Base-by-base conservation (phyloP, 208 protist species). In the Trypanosoma vivax region DNA sequence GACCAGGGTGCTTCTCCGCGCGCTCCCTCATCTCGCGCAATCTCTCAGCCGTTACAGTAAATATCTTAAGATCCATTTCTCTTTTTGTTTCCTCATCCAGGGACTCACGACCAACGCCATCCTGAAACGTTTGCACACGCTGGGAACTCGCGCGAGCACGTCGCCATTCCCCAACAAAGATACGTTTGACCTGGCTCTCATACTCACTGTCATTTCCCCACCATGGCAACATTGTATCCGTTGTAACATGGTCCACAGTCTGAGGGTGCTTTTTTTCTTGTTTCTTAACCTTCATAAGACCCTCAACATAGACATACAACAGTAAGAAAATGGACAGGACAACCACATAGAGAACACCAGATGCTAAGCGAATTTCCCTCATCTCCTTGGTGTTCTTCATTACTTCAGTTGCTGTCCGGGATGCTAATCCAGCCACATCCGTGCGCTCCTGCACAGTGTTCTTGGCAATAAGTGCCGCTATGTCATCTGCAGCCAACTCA, bases 191-290 rank as follows among this genome's bases (percentile, higher is more conserved):
- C 55, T 90, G 79, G 41, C 72, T 81, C 58, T 93, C 86, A 47
- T 93, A 93, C 64, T 89, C 82, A 9, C 56, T 73, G 43, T 89
- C 86, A 61, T 93, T 90, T 30, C 82, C 82, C 83, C 86, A 93
- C 83, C 86, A 93, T 21, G 86, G 86, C 31, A 88, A 70, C 79
- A 93, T 90, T 23, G 86, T 93, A 50, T 93, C 80, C 4, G 65
- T 69, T 41, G 65, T 68, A 7, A 93, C 59, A 41, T 93, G 79
- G 39, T 89, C 73, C 53, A 76, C 65, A 40, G 57, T 64, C 55
- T 79, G 47, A 14, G 79, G 79, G 1, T 70, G 68, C 31, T 64
- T 65, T 55, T 73, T 65, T 27, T 79, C 42, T 55, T 85, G 73
- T 21, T 49, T 60, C 51, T 79, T 79, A 2, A 68, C 73, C 2